Evolutionary conservation across 805 yeast species (phyloP).

Genomic region (Kazachstania taianensis): DNA sequence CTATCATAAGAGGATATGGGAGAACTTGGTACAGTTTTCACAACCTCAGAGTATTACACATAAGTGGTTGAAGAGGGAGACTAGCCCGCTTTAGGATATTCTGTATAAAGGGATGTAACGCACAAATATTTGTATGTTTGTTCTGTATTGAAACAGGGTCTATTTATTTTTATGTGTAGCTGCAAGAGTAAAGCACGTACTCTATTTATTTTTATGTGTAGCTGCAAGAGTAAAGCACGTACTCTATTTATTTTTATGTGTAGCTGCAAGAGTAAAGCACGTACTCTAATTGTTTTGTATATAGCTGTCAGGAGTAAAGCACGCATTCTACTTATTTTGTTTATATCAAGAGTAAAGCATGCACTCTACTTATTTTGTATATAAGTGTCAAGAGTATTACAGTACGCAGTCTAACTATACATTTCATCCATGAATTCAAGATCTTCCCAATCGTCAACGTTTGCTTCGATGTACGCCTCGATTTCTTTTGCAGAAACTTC

Average conservation of each 20-base stretch:
- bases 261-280: neutral
- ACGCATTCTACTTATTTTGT: no score
- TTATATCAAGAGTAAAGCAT: no score
- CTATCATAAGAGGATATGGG: conserved; percentile 53
- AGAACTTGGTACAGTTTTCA: conserved; percentile 39
- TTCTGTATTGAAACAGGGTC: neutral
- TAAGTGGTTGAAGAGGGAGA: conserved; percentile 63
- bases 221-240: neutral
- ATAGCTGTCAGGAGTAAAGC: neutral
- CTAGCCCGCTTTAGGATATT: no score
- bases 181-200: no score
- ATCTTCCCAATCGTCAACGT: no score
- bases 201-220: no score
- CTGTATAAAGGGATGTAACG: neutral
- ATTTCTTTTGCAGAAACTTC: no score
- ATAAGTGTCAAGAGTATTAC: no score
- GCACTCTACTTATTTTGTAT: no score
- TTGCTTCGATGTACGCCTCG: no score
- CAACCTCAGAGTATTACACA: conserved; percentile 50
- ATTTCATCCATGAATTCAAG: no score
- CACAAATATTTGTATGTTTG: neutral
- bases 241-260: neutral
- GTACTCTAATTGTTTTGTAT: neutral
- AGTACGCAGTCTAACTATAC: no score
- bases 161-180: neutral